phyloP scores from a whole-genome alignment of 352 stramenopile genomes.

The Ophiocytium majus region DNA sequence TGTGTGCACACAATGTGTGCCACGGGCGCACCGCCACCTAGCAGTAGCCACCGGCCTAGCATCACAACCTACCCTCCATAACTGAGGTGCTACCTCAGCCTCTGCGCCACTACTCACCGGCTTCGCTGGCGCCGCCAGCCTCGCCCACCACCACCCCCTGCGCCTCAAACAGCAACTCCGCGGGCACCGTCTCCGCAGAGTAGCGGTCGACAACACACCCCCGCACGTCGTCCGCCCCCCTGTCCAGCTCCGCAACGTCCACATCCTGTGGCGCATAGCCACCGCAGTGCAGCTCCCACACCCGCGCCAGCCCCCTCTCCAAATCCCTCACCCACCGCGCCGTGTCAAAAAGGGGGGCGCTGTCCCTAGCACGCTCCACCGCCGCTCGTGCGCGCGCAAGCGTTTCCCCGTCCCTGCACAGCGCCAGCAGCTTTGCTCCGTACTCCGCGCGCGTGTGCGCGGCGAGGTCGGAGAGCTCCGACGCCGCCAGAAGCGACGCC shows the following conservation, averaged over 20 bases:
- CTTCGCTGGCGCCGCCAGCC: too few relatives aligned
- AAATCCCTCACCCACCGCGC: constrained; percentile 58
- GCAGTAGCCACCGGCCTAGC: too few relatives aligned
- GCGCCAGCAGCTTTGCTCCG: constrained; percentile 13
- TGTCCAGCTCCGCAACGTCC: not conserved
- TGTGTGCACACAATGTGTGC: too few relatives aligned
- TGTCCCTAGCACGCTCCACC: constrained; percentile 40
- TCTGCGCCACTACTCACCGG: too few relatives aligned
- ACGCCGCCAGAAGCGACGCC: constrained; percentile 75
- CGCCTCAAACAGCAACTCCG: not conserved
- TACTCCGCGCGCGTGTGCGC: constrained; percentile 54
- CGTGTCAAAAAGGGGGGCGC: constrained; percentile 57
- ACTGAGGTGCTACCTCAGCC: too few relatives aligned
- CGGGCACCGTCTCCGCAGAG: not conserved
- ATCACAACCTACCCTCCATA: too few relatives aligned
- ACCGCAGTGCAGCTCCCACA: constrained; percentile 23
- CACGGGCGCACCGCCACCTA: too few relatives aligned
- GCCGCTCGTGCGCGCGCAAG: constrained; percentile 14
- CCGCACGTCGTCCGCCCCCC: not conserved
- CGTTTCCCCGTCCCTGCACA: constrained; percentile 29
- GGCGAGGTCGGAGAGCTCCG: constrained; percentile 75
- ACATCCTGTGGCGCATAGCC: not conserved
- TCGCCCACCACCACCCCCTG: too few relatives aligned
- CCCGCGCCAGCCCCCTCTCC: constrained; percentile 23
- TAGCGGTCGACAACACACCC: not conserved